Evolutionary conservation across 768 basidiomycete species (phyloP).

Genomic region (Agrocybe pediades): DNA sequence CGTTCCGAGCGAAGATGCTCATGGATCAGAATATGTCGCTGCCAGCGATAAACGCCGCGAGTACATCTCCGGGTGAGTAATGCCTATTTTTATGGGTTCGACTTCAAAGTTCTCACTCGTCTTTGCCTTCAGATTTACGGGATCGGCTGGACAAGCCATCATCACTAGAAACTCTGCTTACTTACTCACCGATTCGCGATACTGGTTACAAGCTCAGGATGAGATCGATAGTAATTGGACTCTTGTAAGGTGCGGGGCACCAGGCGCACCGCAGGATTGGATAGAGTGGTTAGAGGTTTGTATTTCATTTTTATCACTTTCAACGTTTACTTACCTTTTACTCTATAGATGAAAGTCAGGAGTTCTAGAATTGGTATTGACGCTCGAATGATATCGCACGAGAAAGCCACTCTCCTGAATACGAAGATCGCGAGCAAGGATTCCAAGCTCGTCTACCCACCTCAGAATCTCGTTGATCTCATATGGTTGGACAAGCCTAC

Average conservation of each 20-base stretch:
- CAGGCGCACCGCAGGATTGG: constrained; percentile 68
- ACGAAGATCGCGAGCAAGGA: constrained; percentile 50
- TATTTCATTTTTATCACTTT: constrained; percentile 6
- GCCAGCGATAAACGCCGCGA: constrained; percentile 75
- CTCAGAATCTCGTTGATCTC: constrained; percentile 82
- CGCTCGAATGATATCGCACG: constrained; percentile 79
- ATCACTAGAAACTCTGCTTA: constrained; percentile 69
- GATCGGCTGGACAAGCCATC: constrained; percentile 69
- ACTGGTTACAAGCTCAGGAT: constrained; percentile 77
- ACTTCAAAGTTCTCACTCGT: constrained; percentile 4
- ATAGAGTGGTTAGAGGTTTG: constrained; percentile 74
- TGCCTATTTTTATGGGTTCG: constrained; percentile 7
- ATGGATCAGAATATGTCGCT: constrained; percentile 82
- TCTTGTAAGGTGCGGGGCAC: constrained; percentile 56
- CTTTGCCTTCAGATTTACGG: constrained; percentile 25
- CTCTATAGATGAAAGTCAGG: constrained; percentile 35
- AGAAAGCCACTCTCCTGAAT: constrained; percentile 64
- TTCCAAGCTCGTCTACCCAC: constrained; percentile 76
- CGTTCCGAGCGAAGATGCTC: constrained; percentile 80
- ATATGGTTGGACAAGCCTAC: constrained; percentile 79
- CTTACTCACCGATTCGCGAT: constrained; percentile 78
- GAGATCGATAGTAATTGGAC: constrained; percentile 78
- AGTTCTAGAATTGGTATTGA: constrained; percentile 75
- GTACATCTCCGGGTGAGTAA: constrained; percentile 71
- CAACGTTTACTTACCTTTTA: neutral